Conservation (phyloP, 805 yeast species). For the Sugiyamaella marilandica region DNA sequence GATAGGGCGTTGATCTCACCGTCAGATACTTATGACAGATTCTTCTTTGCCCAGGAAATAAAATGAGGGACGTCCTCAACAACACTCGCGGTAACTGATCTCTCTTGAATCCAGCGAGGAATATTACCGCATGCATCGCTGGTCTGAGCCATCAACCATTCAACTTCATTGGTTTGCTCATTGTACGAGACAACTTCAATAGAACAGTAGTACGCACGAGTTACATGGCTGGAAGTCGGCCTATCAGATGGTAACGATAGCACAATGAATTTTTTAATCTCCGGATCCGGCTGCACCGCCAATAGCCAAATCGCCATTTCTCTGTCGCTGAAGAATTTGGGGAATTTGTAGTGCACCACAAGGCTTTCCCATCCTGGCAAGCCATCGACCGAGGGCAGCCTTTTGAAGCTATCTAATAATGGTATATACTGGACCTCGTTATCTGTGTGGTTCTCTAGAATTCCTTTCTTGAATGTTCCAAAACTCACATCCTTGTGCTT, state of each 20-base stretch:
- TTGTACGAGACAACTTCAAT: constrained; percentile 31
- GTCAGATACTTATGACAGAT: constrained; percentile 1
- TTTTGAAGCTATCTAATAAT: constrained; percentile 26
- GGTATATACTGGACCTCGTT: constrained; percentile 37
- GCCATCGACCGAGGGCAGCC: constrained; percentile 16
- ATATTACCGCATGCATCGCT: constrained; percentile 38
- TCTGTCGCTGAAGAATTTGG: constrained; percentile 32
- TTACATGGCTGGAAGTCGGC: constrained; percentile 12
- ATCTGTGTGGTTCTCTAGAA: constrained; percentile 35
- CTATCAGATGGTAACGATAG: constrained; percentile 34
- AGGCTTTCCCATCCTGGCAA: constrained; percentile 25
- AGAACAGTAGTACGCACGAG: constrained; percentile 33
- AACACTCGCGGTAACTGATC: constrained; percentile 29
- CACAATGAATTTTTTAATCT: constrained; percentile 30
- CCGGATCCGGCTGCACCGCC: constrained; percentile 27
- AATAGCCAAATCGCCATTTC: constrained; percentile 36
- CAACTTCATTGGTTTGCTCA: constrained; percentile 24
- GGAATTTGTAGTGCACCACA: constrained; percentile 32
- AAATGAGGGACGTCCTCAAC: constrained; percentile 36
- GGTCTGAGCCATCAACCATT: constrained; percentile 39
- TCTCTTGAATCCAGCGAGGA: constrained; percentile 37
- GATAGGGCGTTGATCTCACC: constrained; percentile 1
- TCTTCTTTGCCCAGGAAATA: constrained; percentile 27
- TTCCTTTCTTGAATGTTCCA: constrained; percentile 26
- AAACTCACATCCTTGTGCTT: constrained; percentile 30